Evolutionary conservation across 2,329 filamentous ascomycete species (phyloP), one percentile per base, ranked within the genome.

Genomic region (Paraphoma chrysanthemicola): DNA sequence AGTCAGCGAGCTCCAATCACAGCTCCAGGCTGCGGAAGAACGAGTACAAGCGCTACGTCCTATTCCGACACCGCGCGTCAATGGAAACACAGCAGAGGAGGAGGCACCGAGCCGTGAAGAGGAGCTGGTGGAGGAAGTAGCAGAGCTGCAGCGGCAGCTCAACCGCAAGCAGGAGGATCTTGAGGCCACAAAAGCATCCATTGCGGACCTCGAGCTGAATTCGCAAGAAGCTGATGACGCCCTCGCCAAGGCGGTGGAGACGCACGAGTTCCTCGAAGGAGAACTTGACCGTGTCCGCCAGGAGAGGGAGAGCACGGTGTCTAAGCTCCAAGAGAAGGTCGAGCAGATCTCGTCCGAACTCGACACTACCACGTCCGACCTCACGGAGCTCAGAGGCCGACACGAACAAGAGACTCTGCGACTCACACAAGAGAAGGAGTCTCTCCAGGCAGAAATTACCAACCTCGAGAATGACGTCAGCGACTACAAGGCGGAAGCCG

Each of bases 11-110:
- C 80, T 99, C 52, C 90, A 89, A 28, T 90, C 96, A 54, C 92
- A 98, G 73, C 82, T 98, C 28, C 90, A 90, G 66, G 93, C 90
- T 69, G 92, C 93, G 0, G 93, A 98, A 74, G 95, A 98, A 76
- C 90, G 93, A 48, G 85, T 91, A 6, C 88, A 91, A 64, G 86
- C 93, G 30, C 82, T 97, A 53, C 92, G 95, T 63, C 90, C 92
- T n/a, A 86, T 90, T 54, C 89, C 90, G 4, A 91, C 88, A 0
- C 83, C 88, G 1, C 82, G 88, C n/a, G 67, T 77, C n/a, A 79
- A 82, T 29, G 71, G 78, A 78, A 82, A n/a, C 30, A 75, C 76
- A 31, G 55, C 63, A 1, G 81, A 83, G 12, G 85, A 87, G 17
- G 78, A 78, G 31, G 86, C 88, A 52, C 74, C 88, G 28, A 88